A percentile compares a stretch with the other conserved stretches of the same genome.
Conservation (phyloP, 345 rosid genomes). For the Linum lewisii region DNA sequence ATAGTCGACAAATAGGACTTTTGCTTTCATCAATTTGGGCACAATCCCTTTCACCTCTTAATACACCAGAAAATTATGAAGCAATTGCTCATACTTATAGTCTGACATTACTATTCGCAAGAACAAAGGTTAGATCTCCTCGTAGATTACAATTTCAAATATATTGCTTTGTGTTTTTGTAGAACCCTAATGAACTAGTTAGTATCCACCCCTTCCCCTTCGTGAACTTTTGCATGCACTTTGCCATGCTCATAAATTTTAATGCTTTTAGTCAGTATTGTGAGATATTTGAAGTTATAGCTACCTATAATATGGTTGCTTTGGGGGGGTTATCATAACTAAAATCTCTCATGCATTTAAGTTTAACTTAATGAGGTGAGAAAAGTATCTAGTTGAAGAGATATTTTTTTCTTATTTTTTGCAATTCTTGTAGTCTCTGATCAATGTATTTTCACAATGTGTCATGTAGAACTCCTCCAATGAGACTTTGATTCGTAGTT, state of each 20-base stretch:
- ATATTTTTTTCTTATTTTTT: no score
- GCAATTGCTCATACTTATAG: slow-evolving; percentile 71
- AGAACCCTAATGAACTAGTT: no score
- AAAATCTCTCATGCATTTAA: not conserved
- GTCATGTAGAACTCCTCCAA: slow-evolving; percentile 39
- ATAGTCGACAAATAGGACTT: slow-evolving; percentile 59
- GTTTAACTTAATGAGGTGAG: no score
- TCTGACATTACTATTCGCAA: slow-evolving; percentile 47
- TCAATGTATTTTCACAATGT: not conserved
- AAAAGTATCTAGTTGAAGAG: no score
- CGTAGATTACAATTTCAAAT: not conserved
- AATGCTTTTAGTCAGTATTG: no score
- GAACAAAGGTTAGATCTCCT: slow-evolving; percentile 40
- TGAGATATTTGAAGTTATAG: no score
- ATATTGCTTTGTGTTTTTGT: no score
- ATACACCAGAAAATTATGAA: slow-evolving; percentile 60
- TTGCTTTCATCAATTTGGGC: slow-evolving; percentile 67
- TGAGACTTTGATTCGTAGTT: slow-evolving; percentile 51
- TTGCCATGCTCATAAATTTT: no score
- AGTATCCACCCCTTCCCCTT: no score
- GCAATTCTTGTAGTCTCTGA: not conserved
- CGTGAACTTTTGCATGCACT: no score
- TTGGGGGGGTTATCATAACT: no score
- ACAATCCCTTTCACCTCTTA: slow-evolving; percentile 56
- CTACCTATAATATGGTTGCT: no score